Evolutionary conservation across 306 rosid species (phyloP), one percentile per base, ranked within the genome.

Genomic region (Morella rubra): DNA sequence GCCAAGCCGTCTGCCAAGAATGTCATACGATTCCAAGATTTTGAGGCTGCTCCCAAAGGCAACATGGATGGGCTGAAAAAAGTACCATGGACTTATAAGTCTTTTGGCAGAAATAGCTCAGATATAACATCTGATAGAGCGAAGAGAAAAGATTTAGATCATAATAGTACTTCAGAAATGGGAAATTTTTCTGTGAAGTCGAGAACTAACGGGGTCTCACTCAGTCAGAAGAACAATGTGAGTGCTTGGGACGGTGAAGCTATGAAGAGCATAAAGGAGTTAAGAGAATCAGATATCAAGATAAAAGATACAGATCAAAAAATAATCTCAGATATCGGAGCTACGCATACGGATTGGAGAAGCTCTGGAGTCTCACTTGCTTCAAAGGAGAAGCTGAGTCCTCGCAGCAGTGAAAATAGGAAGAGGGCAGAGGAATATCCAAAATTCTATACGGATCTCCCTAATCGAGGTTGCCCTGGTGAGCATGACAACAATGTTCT

Each of bases 401-500:
- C 83, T 19, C 70, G 73, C 59, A 73, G 71, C 49, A 19, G 14
- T 68, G 84, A 83, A 85, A 71, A 79, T 66, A 78, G 84, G 85
- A 80, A 71, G 59, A 82, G 75, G 75, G 81, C 55, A 71, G 80
- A 61, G 74, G 81, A 75, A 49, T 73, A 73, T 70, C 82, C 32
- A 41, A 79, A 77, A 11, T 37, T 84, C 27, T 84, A 79, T 73
- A 69, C n/a, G 44, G 83, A 87, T 76, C 44, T 42, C 74, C 80
- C 69, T 81, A 52, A 79, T 64, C 78, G 76, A 20, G 75, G 80
- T 70, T 68, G 54, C 62, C 72, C 74, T 47, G 51, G 72, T 54
- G 80, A 77, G 69, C 84, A 86, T 42, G 79, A 78, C 71, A 53
- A 84, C 72, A 84, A 82, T 68, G 88, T 82, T 65, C 77, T 85